Conservation (phyloP, 257 asterid genomes). For the Orobanche coerulescens region DNA sequence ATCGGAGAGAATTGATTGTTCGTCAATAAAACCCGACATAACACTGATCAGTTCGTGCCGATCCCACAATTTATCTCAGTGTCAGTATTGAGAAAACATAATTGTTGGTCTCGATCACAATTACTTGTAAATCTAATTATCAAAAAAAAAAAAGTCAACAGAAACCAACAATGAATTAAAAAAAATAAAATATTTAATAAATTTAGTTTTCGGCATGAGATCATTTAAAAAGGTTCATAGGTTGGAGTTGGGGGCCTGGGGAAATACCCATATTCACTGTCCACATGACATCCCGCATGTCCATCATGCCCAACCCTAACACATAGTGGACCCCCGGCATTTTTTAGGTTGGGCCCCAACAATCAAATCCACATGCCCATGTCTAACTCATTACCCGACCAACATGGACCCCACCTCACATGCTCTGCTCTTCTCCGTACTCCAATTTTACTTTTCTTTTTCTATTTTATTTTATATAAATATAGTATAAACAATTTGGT, state of each 20-base stretch:
- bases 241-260: conserved; percentile 3
- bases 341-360: conserved; percentile 17
- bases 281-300: conserved; percentile 25
- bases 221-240: neutral
- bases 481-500: too few relatives aligned
- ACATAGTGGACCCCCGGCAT: conserved; percentile 10
- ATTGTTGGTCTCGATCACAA: too few relatives aligned
- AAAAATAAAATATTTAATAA: neutral
- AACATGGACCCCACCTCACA: conserved; percentile 39
- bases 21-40: too few relatives aligned
- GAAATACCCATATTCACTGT: conserved; percentile 11
- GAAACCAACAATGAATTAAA: neutral
- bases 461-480: neutral
- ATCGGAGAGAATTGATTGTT: too few relatives aligned
- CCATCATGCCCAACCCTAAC: conserved; percentile 14
- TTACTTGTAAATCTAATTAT: too few relatives aligned
- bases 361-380: conserved; percentile 30
- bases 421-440: conserved; percentile 18
- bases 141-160: neutral
- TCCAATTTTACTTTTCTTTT: neutral
- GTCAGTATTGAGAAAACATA: too few relatives aligned
- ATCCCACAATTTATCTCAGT: too few relatives aligned
- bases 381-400: conserved; percentile 35
- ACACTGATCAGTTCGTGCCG: too few relatives aligned
- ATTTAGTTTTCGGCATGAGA: neutral